Base-by-base conservation (phyloP, 179 eudicot species). In the Heliamphora pulchella region DNA sequence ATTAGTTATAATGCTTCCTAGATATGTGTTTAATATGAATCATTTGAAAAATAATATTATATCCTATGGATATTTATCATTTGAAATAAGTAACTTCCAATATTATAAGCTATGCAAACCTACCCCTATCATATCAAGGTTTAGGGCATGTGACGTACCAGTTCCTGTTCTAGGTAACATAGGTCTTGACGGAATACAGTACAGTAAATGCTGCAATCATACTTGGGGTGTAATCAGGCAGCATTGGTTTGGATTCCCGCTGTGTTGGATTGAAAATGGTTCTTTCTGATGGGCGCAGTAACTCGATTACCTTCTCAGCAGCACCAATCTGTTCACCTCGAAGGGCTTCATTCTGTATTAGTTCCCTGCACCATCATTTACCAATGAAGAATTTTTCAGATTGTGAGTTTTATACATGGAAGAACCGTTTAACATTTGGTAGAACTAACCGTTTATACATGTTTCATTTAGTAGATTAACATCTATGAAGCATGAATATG, bases 161-260 rank as follows among this genome's bases (percentile, higher is more conserved):
- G 31, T 31, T 31, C 31, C 31, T 31, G 31, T 31, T 31, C 31
- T 31, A 31, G 31, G 31, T 31, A 31, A 31, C 31, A 31, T 10
- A 5, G 3, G 64, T 77, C 70, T 81, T 82, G 6, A n/a, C 46
- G 39, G 78, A 88, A 82, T 90, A 82, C 22, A 94, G 80, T 74
- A 94, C 78, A 71, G 90, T 85, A 43, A 83, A 87, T 14, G 98
- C 98, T 18, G 98, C 98, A 63, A 92, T 87, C 88, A 85, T 86
- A 78, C 98, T 92, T 43, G 98, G 96, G 55, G 85, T 78, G 44
- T 82, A 75, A 77, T 62, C 81, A 64, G 74, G 75, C 20, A 68
- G 76, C 14, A 59, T 2, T 2, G 48, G 73, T 57, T 10, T 51
- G 2, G 47, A 44, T 46, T 80, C 81, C 50, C 83, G 67, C 54